Conservation (phyloP, 2,329 filamentous ascomycete genomes). For the Phyllosticta paracitricarpa region DNA sequence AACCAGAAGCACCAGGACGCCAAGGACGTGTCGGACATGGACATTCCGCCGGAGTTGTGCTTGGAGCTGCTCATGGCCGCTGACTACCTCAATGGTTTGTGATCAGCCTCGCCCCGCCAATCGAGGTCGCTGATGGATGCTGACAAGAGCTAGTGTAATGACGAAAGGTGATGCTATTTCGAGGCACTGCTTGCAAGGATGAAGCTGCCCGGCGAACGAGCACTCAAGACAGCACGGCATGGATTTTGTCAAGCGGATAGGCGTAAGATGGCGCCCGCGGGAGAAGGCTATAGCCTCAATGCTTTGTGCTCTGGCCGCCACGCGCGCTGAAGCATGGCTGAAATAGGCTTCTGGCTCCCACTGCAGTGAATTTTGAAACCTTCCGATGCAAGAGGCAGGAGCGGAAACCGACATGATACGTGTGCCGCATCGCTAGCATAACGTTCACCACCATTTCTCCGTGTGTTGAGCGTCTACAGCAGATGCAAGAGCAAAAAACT, state of each 20-base stretch:
- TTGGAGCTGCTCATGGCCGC: conserved; percentile 69
- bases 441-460: not conserved
- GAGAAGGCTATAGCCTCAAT: not conserved
- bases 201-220: not conserved
- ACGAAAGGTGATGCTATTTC: not conserved
- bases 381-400: not conserved
- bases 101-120: not conserved
- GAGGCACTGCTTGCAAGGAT: not conserved
- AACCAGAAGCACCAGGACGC: conserved; percentile 62
- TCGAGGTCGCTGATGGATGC: not conserved
- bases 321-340: not conserved
- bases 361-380: not conserved
- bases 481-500: not conserved
- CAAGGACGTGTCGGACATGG: conserved; percentile 69
- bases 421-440: not conserved
- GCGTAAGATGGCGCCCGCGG: not conserved
- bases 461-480: not conserved
- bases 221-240: not conserved
- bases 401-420: not conserved
- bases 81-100: conserved; percentile 56
- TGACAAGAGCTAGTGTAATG: not conserved
- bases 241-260: not conserved
- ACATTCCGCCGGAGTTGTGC: conserved; percentile 68
- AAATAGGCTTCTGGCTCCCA: not conserved
- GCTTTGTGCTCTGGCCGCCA: not conserved